Evolutionary conservation across 345 rosid species (phyloP), one percentile per base, ranked within the genome.

Genomic region (Gossypium herbaceum): DNA sequence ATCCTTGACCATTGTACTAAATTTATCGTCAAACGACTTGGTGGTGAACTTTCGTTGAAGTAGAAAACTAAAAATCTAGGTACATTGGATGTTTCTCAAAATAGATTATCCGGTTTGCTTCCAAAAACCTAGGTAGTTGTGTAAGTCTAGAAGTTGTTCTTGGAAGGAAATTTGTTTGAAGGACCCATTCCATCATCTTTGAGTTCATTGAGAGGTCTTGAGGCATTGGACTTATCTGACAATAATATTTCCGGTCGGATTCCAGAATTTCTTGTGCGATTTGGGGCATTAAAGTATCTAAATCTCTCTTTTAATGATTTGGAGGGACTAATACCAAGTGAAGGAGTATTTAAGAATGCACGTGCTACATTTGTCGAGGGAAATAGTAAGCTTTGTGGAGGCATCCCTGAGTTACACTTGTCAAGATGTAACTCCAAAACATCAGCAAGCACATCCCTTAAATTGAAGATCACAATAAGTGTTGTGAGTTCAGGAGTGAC

Each of bases 291-390:
- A 29, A 43, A 50, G 6, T 25, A 68, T 29, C 69, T 84, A 7
- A 79, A 81, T 68, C 24, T 81, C 9, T 84, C 84, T 1, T 7
- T 54, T 3, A 83, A 81, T 47, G 51, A 77, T 12, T 62, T 83
- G 0, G 71, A 83, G 5, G 86, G 82, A 13, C 25, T 3, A 41
- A 52, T 81, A 7, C 80, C 84, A 62, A 41, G 2, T 10, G 19
- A 72, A 68, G 81, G 80, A 45, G 68, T 60, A 2, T 84, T 81
- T 12, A 2, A 55, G 29, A 81, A 84, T 54, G 17, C 72, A 13
- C 43, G 63, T 27, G 71, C 48, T 54, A 68, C n/a, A 58, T 77
- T 57, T 2, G 29, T 84, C 12, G 57, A n/a, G 10, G 78, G 82
- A 29, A 78, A 80, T 12, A 62, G 11, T 19, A 9, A 74, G 16